Base-by-base conservation (phyloP, 495 filamentous ascomycete genomes). In the Aspergillus nanangensis region DNA sequence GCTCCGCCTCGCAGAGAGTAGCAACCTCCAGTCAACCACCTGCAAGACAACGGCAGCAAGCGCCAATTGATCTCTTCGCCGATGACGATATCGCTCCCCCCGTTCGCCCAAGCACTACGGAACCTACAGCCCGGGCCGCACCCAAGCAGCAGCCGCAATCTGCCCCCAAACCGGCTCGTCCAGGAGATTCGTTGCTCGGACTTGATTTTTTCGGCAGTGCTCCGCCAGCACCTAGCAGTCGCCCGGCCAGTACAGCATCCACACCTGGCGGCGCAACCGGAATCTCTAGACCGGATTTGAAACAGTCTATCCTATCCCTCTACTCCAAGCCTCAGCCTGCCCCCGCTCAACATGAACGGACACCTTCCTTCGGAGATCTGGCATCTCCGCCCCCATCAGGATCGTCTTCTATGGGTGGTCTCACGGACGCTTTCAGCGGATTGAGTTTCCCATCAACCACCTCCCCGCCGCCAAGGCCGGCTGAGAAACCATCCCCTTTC, bases 251-350 rank as follows among this genome's bases (percentile, higher is more conserved):
- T 63, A 84, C 84, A 10, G 76, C 78, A 25, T 79, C 84, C 15
- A 80, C 79, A 18, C 69, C 77, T 22, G 66, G 77, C 8, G 71
- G 74, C 15, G 57, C 77, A 5, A 68, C 68, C 14, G 72, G 73
- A 22, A 81, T 87, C 52, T 96, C 91, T 33, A 76, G 93, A 31
- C 92, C 94, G 1, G 93, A 98, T 63, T 72, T 98, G 31, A 97
- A 97, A 63, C 91, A 96, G 62, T 96, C 92, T 10, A 98, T 98
- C 45, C 69, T 98, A 9, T 97, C 94, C 2, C 74, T 98, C 7
- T 98, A 98, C 59, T 87, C 93, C 27, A 88, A 91, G 32, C 84
- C 87, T 32, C 87, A 85, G 14, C 75, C 74, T 8, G 57, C 69
- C 18, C 80, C 78, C 41, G 57, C 64, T 27, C 72, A 78, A 45